Conservation (phyloP, 441 rosid genomes). For the Populus trichocarpa region DNA sequence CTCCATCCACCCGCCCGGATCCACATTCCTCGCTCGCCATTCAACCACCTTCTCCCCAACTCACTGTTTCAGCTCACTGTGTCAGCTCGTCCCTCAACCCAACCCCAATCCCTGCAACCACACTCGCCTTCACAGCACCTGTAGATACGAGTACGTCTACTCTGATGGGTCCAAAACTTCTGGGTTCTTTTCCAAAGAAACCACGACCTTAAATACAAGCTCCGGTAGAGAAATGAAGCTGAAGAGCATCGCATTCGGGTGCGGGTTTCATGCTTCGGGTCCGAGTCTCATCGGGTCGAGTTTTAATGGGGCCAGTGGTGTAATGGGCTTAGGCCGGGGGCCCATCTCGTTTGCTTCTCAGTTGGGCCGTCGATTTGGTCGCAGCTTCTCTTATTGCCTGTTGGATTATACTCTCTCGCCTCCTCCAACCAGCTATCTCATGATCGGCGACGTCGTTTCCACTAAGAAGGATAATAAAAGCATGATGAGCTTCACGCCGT, state of each 20-base stretch:
- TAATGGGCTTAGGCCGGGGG: slow-evolving; percentile 79
- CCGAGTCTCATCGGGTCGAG: slow-evolving; percentile 55
- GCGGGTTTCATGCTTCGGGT: slow-evolving; percentile 75
- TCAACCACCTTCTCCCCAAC: slow-evolving; percentile 66
- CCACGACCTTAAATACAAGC: slow-evolving; percentile 50
- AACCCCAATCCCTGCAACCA: slow-evolving; percentile 43
- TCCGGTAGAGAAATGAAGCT: slow-evolving; percentile 39
- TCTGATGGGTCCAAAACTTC: slow-evolving; percentile 59
- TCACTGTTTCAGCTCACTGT: slow-evolving; percentile 58
- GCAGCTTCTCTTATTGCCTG: slow-evolving; percentile 80
- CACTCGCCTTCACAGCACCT: slow-evolving; percentile 69
- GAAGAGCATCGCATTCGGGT: slow-evolving; percentile 55
- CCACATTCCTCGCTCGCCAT: slow-evolving; percentile 66
- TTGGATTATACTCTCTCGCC: slow-evolving; percentile 76
- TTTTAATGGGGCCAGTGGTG: slow-evolving; percentile 76
- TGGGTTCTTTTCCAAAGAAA: slow-evolving; percentile 69
- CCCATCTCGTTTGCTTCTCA: slow-evolving; percentile 77
- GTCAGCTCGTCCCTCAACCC: slow-evolving; percentile 59
- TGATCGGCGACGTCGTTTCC: slow-evolving; percentile 43
- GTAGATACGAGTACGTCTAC: slow-evolving; percentile 67
- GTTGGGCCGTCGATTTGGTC: slow-evolving; percentile 71
- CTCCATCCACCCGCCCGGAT: slow-evolving; percentile 45
- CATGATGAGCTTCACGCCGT: slow-evolving; percentile 52
- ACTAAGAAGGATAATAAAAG: slow-evolving; percentile 5
- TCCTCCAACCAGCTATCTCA: slow-evolving; percentile 73